A percentile compares a stretch with the other conserved stretches of the same genome.
Evolutionary conservation across 139 green algal species (phyloP).

Genomic region (Desmodesmus armatus): DNA sequence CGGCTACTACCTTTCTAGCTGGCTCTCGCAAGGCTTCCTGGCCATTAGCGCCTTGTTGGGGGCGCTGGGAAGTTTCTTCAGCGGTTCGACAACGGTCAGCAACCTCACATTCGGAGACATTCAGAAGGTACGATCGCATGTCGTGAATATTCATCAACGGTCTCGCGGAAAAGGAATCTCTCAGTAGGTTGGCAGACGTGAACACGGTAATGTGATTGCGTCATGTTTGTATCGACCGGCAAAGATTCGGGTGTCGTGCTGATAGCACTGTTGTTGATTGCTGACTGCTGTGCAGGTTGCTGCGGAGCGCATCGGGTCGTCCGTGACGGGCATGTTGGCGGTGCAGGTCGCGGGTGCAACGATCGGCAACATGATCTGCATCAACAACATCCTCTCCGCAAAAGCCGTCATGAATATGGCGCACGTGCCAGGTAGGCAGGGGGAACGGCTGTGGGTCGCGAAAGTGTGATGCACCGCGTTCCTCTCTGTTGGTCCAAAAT

Average conservation of each 20-base stretch:
- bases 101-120: constrained; percentile 64
- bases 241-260: too few relatives aligned
- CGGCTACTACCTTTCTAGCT: constrained; percentile 48
- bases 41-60: constrained; percentile 50
- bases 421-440: too few relatives aligned
- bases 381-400: constrained; percentile 58
- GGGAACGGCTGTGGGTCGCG: too few relatives aligned
- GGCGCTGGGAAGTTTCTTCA: constrained; percentile 58
- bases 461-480: too few relatives aligned
- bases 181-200: too few relatives aligned
- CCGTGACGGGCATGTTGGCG: constrained; percentile 48
- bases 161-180: too few relatives aligned
- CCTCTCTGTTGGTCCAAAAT: too few relatives aligned
- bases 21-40: constrained; percentile 51
- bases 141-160: too few relatives aligned
- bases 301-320: constrained; percentile 46
- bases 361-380: constrained; percentile 61
- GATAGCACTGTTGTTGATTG: neutral
- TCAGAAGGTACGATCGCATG: constrained; percentile 57
- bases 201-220: too few relatives aligned
- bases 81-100: constrained; percentile 45
- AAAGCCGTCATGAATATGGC: neutral
- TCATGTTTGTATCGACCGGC: too few relatives aligned
- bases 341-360: constrained; percentile 55
- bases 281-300: constrained; percentile 23